These are phyloP conservation scores for Yamadazyma endophytica DNA, from an alignment of 805 yeast species.

Conservation along the genomic window DNA sequence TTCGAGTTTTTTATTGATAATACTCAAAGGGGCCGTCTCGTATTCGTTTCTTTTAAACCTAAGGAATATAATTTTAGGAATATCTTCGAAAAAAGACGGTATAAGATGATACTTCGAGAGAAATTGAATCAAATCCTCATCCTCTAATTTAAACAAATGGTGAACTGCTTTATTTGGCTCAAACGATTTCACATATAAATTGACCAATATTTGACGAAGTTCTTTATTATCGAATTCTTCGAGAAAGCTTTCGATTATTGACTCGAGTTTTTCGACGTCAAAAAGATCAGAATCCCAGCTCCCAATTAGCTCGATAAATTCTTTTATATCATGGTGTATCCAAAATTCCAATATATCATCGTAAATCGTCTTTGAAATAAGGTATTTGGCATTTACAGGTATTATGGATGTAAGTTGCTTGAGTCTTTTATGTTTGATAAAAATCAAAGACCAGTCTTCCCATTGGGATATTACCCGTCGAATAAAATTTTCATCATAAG, in stretches of 20 bases:
- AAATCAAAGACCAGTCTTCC: conserved; percentile 59
- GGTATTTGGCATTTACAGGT: conserved; percentile 46
- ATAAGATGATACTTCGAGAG: conserved; percentile 63
- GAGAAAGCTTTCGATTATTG: conserved; percentile 43
- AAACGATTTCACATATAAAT: conserved; percentile 52
- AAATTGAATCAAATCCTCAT: conserved; percentile 51
- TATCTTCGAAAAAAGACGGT: conserved; percentile 37
- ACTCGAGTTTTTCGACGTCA: conserved; percentile 41
- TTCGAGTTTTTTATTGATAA: conserved; percentile 34
- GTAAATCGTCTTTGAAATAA: conserved; percentile 24
- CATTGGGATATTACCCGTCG: conserved; percentile 43
- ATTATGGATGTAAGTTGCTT: conserved; percentile 46
- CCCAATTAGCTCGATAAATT: conserved; percentile 41
- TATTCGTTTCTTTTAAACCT: conserved; percentile 36
- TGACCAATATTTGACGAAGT: conserved; percentile 27
- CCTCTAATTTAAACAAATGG: conserved; percentile 56
- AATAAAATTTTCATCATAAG: conserved; percentile 14
- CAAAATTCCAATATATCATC: conserved; percentile 47
- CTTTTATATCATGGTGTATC: conserved; percentile 22
- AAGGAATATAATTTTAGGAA: conserved; percentile 50
- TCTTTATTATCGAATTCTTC: conserved; percentile 19
- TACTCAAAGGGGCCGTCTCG: conserved; percentile 34
- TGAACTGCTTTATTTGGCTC: conserved; percentile 62
- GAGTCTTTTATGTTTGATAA: conserved; percentile 45
- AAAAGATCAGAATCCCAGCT: conserved; percentile 59